Evolutionary conservation across 768 basidiomycete species (phyloP), one percentile per base, ranked within the genome.

Genomic region (Brasilioporus rufonigricans): DNA sequence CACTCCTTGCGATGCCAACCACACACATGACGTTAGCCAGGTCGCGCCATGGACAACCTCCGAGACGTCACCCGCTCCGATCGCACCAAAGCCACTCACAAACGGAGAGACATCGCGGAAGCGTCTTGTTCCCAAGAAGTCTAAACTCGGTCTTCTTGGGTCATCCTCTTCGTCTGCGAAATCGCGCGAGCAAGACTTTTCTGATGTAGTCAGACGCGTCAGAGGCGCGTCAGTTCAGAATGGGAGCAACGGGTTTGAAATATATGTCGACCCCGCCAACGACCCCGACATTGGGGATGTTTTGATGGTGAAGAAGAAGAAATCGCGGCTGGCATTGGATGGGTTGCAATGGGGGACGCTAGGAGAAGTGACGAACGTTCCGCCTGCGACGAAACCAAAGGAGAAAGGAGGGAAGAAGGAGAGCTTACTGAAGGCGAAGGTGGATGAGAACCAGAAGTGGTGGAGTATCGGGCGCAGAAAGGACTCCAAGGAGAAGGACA

Each of bases 381-480:
- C 75, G 6, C 23, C 69, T 18, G 52, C 49, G 19, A 48, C 62
- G 29, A 52, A 63, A 51, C 47, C 55, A 58, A 68, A 69, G 69
- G 65, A 78, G 73, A 65, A 69, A 61, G 60, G 74, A 44, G 71
- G 70, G 55, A 76, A 74, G 61, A 62, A 62, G 65, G 58, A 58
- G 46, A 57, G 61, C 19, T 41, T 66, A 55, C 63, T 73, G 52
- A 76, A 75, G 63, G 57, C 74, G 51, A 80, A 78, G 68, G 66
- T 56, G 26, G 77, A 78, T 41, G 75, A 78, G 57, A 81, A 77
- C 62, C 77, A 79, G 63, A 87, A 84, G 68, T 92, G 89, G 89
- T 92, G 89, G 91, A 91, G 80, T 58, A 84, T 92, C 55, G 84
- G 87, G 7, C 73, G 87, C 14, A 87, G 87, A 11, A 90, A 85